Base-by-base conservation (phyloP, 139 green algal species). In the Mychonastes homosphaera region DNA sequence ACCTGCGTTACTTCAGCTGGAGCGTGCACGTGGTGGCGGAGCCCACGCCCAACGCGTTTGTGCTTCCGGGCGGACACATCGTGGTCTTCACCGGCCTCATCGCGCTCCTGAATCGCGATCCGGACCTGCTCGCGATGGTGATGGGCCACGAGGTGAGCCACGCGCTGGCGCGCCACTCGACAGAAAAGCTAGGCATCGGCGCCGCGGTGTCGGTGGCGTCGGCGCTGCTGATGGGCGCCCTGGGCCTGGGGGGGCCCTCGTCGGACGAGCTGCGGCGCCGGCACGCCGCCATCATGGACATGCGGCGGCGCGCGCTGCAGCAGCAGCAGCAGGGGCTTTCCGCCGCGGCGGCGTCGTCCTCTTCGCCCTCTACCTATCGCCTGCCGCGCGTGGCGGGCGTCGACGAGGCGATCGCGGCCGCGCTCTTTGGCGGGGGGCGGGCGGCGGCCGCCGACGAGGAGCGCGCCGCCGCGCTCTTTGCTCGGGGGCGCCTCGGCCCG, bases 31-130 rank as follows among this genome's bases (percentile, higher is more conserved):
- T 77, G 39, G 47, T 80, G 35, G 40, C 74, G 23, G 56, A 68
- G 35, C 40, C 62, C 34, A 62, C 59, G 4, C 46, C 63, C 45
- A 80, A 80, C 47, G 73, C 73, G 3, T 77, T 80, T 52, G 73
- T 80, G 47, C 61, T 80, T 33, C 73, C 73, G 29, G 73, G 73
- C 23, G 73, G 73, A 47, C 77, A 80, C 52, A 70, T 80, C 30
- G 67, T 79, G 33, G 67, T 73, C 1, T 73, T 65, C 43, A 76
- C 61, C 67, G 71, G 65, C 9, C 62, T 81, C 2, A 64, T 81
- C 30, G 56, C 72, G 33, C 50, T 81, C 33, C 39, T 81, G 53
- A 55, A 72, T 26, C 30, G 70, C 3, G 29, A 67, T 6, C 58
- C 70, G 28, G 70, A 78, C 43, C 64, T 77, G 62, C 41, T 81